Percentiles rank a stretch among this genome's conserved stretches.
Evolutionary conservation across 2,329 filamentous ascomycete species (phyloP).

Genomic region (Drechslera avenae): DNA sequence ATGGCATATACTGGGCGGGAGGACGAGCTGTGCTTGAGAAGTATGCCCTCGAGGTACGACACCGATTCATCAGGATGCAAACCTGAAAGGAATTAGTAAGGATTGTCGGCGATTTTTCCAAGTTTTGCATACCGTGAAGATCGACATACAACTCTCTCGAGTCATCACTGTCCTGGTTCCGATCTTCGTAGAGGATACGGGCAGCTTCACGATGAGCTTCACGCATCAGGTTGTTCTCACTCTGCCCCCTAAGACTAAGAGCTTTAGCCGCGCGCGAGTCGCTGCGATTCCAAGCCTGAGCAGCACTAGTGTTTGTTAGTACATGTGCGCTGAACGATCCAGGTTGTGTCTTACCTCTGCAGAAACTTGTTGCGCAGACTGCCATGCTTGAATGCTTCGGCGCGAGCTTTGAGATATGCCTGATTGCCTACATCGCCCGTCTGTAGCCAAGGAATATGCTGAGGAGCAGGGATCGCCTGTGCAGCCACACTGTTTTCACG

Average conservation of each 20-base stretch:
- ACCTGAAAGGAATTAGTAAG: slow-evolving; percentile 49
- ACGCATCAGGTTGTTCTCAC: slow-evolving; percentile 95
- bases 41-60: slow-evolving; percentile 85
- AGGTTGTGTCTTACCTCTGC: slow-evolving; percentile 69
- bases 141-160: slow-evolving; percentile 86
- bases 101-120: background rate
- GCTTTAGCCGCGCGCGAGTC: slow-evolving; percentile 96
- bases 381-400: slow-evolving; percentile 96
- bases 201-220: slow-evolving; percentile 96
- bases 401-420: slow-evolving; percentile 90
- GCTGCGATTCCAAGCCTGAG: slow-evolving; percentile 98
- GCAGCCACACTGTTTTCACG: slow-evolving; percentile 81
- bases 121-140: slow-evolving; percentile 67
- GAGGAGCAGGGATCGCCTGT: slow-evolving; percentile 82
- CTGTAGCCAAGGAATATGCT: slow-evolving; percentile 95
- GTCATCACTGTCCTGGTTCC: slow-evolving; percentile 71
- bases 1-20: slow-evolving; percentile 86
- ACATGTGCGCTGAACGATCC: background rate
- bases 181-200: slow-evolving; percentile 87
- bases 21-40: slow-evolving; percentile 78
- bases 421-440: slow-evolving; percentile 90
- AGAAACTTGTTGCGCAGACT: slow-evolving; percentile 96
- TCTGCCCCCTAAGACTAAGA: slow-evolving; percentile 89
- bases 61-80: slow-evolving; percentile 98
- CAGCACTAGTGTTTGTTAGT: slow-evolving; percentile 66